Conservation (phyloP, 352 stramenopile species). For the Pelagophyceae sp. region DNA sequence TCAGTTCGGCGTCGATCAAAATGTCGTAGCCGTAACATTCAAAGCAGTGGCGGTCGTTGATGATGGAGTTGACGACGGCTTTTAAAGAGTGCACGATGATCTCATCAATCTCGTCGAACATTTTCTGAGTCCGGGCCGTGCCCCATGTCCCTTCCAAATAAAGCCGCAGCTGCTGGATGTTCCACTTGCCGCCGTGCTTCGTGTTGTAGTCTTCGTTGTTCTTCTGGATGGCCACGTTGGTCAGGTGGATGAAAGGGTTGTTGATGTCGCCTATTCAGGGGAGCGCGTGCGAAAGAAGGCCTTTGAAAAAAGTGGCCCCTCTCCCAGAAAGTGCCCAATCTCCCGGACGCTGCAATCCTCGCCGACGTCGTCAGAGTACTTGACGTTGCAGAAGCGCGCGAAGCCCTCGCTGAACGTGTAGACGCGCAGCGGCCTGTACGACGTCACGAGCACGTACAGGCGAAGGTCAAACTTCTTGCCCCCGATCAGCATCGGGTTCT, state of each 20-base stretch:
- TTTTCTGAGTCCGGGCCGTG: conserved; percentile 44
- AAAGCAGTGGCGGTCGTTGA: conserved; percentile 80
- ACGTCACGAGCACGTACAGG: conserved; percentile 80
- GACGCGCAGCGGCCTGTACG: conserved; percentile 63
- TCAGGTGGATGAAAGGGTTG: conserved; percentile 74
- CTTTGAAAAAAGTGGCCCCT: too few relatives aligned
- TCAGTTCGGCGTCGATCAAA: conserved; percentile 76
- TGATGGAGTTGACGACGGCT: conserved; percentile 76
- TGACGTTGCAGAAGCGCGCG: conserved; percentile 77
- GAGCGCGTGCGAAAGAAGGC: too few relatives aligned
- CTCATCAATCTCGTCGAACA: conserved; percentile 68
- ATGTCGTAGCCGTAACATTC: conserved; percentile 89
- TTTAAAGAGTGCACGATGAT: conserved; percentile 67
- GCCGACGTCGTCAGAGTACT: conserved; percentile 42
- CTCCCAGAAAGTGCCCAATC: too few relatives aligned
- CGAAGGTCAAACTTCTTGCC: conserved; percentile 85
- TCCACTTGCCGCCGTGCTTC: conserved; percentile 78
- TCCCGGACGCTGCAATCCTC: too few relatives aligned
- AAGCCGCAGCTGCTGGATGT: conserved; percentile 65
- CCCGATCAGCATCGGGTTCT: conserved; percentile 71
- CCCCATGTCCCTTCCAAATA: conserved; percentile 67
- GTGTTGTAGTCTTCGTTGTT: conserved; percentile 77
- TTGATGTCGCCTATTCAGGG: conserved; percentile 73
- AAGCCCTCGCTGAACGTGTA: conserved; percentile 73
- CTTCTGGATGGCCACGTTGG: conserved; percentile 76